Evolutionary conservation across 2,329 filamentous ascomycete genomes (phyloP).

Genomic region (Didymella pomorum): DNA sequence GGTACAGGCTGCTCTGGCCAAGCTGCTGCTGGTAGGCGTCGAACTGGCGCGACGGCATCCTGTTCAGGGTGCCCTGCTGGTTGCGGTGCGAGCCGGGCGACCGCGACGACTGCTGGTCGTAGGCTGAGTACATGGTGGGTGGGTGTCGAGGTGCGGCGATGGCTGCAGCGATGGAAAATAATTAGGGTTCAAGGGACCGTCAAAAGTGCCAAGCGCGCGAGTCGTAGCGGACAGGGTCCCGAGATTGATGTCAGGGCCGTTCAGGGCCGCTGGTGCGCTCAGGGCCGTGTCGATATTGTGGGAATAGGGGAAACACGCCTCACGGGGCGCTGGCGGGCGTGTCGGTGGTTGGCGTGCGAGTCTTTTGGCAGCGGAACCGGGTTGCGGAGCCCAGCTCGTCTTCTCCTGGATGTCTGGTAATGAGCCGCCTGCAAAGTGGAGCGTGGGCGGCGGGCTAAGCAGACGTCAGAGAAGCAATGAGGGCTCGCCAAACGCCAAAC

Average conservation of each 20-base stretch:
- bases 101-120: conserved; percentile 62
- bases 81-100: conserved; percentile 78
- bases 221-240: conserved; percentile 23
- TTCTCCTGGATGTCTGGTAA: conserved; percentile 17
- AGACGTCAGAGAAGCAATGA: conserved; percentile 24
- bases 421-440: conserved; percentile 26
- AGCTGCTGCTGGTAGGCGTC: conserved; percentile 75
- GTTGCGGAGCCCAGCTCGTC: conserved; percentile 38
- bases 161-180: conserved; percentile 32
- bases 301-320: conserved; percentile 27
- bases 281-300: conserved; percentile 11
- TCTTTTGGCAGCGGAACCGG: conserved; percentile 24
- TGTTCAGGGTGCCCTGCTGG: conserved; percentile 69
- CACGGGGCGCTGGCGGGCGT: conserved; percentile 29
- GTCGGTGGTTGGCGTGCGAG: conserved; percentile 32
- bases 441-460: conserved; percentile 27
- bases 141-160: conserved; percentile 27
- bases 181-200: conserved; percentile 32
- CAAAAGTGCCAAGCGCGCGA: conserved; percentile 17
- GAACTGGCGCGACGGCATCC: conserved; percentile 79
- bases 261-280: neutral
- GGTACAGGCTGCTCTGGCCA: conserved; percentile 70
- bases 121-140: conserved; percentile 48
- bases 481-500: conserved; percentile 10
- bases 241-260: conserved; percentile 24